These are phyloP conservation scores for Cladochytrium replicatum DNA, from an alignment of 192 early-diverging fungal species.

Conservation along the genomic window DNA sequence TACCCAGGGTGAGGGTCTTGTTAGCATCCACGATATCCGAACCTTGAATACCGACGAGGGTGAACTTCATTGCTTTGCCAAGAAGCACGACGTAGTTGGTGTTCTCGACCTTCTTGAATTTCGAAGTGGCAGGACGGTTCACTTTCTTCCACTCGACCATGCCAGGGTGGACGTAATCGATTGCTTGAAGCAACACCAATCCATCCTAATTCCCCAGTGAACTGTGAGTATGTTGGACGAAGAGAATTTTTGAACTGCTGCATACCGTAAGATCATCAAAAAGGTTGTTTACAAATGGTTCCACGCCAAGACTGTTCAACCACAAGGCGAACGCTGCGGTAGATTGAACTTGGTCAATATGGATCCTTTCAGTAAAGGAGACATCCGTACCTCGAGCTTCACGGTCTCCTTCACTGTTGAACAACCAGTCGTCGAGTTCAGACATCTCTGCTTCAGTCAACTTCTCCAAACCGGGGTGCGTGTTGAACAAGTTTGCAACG, in stretches of 20 bases:
- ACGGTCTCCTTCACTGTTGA: conserved; percentile 71
- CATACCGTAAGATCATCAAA: conserved; percentile 96
- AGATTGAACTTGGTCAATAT: neutral
- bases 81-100: conserved; percentile 85
- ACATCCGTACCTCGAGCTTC: conserved; percentile 78
- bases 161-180: conserved; percentile 87
- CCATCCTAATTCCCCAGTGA: too few relatives aligned
- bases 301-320: conserved; percentile 95
- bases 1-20: conserved; percentile 77
- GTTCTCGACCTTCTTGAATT: conserved; percentile 98
- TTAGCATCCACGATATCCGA: conserved; percentile 87
- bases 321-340: conserved; percentile 80
- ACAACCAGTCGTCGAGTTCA: conserved; percentile 67
- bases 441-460: conserved; percentile 45
- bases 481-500: conserved; percentile 14
- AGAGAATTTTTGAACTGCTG: too few relatives aligned
- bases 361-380: too few relatives aligned
- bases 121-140: conserved; percentile 60
- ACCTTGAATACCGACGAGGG: conserved; percentile 92
- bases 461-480: conserved; percentile 18
- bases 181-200: conserved; percentile 82
- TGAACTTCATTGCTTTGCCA: conserved; percentile 75
- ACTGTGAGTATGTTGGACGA: too few relatives aligned
- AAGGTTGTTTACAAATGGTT: conserved; percentile 95
- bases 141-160: conserved; percentile 90